These are phyloP conservation scores for Artemisia tridentata DNA, from an alignment of 129 eudicot species.

Conservation along the genomic window DNA sequence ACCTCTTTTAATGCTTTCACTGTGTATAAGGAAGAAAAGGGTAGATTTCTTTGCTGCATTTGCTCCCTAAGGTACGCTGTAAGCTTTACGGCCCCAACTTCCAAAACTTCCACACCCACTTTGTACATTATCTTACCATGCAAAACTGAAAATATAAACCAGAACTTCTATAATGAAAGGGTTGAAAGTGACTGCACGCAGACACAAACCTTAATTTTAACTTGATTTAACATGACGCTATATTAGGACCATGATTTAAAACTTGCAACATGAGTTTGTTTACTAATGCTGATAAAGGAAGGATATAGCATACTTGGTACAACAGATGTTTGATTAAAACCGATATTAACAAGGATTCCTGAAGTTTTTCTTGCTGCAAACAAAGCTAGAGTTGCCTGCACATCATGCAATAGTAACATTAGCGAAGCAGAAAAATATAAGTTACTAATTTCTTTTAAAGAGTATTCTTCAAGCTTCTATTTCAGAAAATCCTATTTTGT, in stretches of 20 bases:
- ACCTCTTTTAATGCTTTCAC: slow-evolving; percentile 95
- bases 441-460: slow-evolving; percentile 6
- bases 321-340: slow-evolving; percentile 82
- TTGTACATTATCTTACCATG: slow-evolving; percentile 84
- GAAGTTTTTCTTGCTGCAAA: slow-evolving; percentile 89
- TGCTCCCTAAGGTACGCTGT: slow-evolving; percentile 86
- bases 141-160: slow-evolving; percentile 49
- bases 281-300: neutral
- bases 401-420: slow-evolving; percentile 28
- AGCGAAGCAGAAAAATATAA: slow-evolving; percentile 12
- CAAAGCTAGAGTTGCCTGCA: slow-evolving; percentile 87
- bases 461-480: neutral
- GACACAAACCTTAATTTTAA: slow-evolving; percentile 7
- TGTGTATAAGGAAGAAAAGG: slow-evolving; percentile 69
- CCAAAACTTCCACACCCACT: slow-evolving; percentile 80
- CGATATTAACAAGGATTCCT: slow-evolving; percentile 90
- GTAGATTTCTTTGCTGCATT: slow-evolving; percentile 77
- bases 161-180: slow-evolving; percentile 9
- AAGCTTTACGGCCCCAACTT: slow-evolving; percentile 86
- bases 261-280: neutral
- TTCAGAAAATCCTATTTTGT: neutral
- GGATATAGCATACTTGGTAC: slow-evolving; percentile 77
- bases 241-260: neutral
- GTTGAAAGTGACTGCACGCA: neutral
- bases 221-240: slow-evolving; percentile 1